Percentiles rank a stretch among this genome's conserved stretches.
These are phyloP conservation scores for Citrus inodora DNA, from an alignment of 345 rosid genomes.

Conservation along the genomic window DNA sequence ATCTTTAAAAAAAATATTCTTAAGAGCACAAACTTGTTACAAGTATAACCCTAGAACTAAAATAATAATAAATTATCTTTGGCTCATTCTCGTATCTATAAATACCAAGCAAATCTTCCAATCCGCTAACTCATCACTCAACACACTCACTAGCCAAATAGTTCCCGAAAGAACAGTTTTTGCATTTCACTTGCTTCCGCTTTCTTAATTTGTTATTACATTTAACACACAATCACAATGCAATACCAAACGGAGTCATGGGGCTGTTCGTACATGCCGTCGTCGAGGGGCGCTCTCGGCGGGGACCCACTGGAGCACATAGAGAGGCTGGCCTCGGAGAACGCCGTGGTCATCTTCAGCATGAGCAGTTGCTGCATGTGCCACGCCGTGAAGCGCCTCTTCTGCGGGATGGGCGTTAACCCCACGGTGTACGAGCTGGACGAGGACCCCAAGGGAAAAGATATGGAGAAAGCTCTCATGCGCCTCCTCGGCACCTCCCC, in stretches of 20 bases:
- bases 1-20: no score
- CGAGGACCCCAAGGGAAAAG: slow-evolving; percentile 68
- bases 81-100: slow-evolving; percentile 27
- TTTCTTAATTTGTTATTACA: neutral
- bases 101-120: slow-evolving; percentile 31
- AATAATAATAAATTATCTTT: neutral
- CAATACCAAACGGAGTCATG: slow-evolving; percentile 52
- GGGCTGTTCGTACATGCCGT: slow-evolving; percentile 41
- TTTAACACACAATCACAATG: slow-evolving; percentile 37
- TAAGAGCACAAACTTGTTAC: neutral
- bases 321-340: slow-evolving; percentile 70
- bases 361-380: slow-evolving; percentile 95
- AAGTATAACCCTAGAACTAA: neutral
- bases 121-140: slow-evolving; percentile 11
- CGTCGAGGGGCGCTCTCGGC: slow-evolving; percentile 1
- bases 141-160: slow-evolving; percentile 3
- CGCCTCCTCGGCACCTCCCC: slow-evolving; percentile 58
- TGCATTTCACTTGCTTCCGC: neutral
- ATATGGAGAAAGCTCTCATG: slow-evolving; percentile 61
- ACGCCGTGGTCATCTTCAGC: slow-evolving; percentile 91
- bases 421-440: slow-evolving; percentile 90
- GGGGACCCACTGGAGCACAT: slow-evolving; percentile 51
- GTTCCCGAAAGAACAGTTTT: no score
- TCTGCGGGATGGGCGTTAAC: slow-evolving; percentile 90
- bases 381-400: slow-evolving; percentile 80